Evolutionary conservation across 2,329 filamentous ascomycete genomes (phyloP), one percentile per base, ranked within the genome.

Genomic region (Westerdykella aurantiaca): DNA sequence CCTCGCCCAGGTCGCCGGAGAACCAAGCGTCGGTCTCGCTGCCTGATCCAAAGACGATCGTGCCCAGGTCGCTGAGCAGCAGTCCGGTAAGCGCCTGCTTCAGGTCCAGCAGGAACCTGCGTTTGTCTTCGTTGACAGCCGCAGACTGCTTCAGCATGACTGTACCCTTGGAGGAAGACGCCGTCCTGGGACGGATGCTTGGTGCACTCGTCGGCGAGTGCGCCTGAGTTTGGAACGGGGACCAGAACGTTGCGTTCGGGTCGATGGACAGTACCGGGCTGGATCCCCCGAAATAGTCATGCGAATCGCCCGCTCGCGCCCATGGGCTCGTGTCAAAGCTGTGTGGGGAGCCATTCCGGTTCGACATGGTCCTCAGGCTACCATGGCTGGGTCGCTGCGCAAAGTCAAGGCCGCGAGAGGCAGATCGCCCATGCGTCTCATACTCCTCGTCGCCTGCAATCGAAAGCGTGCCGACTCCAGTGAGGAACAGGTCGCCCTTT

Each of bases 21-120:
- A 96, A 93, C 85, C 91, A 96, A 3, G 76, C 76, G 64, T 97
- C 93, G 0, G 91, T 97, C 70, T 98, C 93, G 34, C 89, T 95
- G 3, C 93, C 93, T 40, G 80, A 80, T n/a, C 83, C 81, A 66
- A 94, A 93, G 1, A 96, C 84, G 23, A 88, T 79, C 34, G 84
- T 89, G 5, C 90, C 89, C 4, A 97, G 75, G 63, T 98, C 93
- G 39, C 91, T 97, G 21, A 97, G 71, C 2, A 97, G 71, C 14
- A 98, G 74, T 51, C 88, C 90, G 1, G 85, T 91, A 33, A 97
- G 71, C 0, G 83, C 86, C 60, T 90, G 86, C 55, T 83, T 83
- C 23, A 95, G 72, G 23, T 88, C 84, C 6, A 80, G 74, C 42
- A 95, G 71, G 65, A 96, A 95, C n/a, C 75, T 77, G 3, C 79